phyloP scores from a whole-genome alignment of 75 land plant species.

The Picea sitchensis region DNA sequence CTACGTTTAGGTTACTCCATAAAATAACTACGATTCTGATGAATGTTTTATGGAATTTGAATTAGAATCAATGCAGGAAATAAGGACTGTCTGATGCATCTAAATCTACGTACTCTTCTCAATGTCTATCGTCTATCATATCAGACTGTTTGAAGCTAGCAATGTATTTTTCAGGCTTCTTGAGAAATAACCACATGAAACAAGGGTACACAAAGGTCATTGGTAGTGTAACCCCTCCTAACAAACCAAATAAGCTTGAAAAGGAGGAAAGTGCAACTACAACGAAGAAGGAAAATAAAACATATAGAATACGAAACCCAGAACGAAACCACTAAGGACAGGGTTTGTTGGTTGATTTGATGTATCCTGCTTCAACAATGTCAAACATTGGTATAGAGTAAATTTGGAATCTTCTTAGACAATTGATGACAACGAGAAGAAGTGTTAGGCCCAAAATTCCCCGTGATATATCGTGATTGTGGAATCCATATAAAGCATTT shows the following conservation, averaged over 20 bases:
- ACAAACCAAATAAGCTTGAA: constrained; percentile 38
- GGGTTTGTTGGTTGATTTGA: constrained; percentile 35
- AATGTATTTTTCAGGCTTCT: too few relatives aligned
- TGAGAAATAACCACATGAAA: too few relatives aligned
- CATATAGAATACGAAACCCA: constrained; percentile 38
- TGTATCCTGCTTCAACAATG: constrained; percentile 46
- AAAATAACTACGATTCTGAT: too few relatives aligned
- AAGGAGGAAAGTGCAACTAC: constrained; percentile 75
- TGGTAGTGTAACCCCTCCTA: too few relatives aligned
- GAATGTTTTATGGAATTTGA: too few relatives aligned
- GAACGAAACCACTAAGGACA: constrained; percentile 13
- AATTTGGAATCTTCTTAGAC: constrained; percentile 81
- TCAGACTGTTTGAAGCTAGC: too few relatives aligned
- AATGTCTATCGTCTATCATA: too few relatives aligned
- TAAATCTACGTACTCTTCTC: too few relatives aligned
- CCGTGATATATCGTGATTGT: constrained; percentile 35
- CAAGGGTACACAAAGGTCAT: too few relatives aligned
- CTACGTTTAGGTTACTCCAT: too few relatives aligned
- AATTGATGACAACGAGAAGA: constrained; percentile 66
- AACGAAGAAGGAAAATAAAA: constrained; percentile 48
- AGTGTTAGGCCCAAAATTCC: constrained; percentile 46
- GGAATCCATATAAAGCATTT: constrained; percentile 50
- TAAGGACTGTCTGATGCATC: too few relatives aligned
- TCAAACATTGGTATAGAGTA: constrained; percentile 49
- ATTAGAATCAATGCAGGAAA: too few relatives aligned